phyloP scores from a whole-genome alignment of 1,284 basidiomycete genomes.

The Taiwanofungus camphoratus region DNA sequence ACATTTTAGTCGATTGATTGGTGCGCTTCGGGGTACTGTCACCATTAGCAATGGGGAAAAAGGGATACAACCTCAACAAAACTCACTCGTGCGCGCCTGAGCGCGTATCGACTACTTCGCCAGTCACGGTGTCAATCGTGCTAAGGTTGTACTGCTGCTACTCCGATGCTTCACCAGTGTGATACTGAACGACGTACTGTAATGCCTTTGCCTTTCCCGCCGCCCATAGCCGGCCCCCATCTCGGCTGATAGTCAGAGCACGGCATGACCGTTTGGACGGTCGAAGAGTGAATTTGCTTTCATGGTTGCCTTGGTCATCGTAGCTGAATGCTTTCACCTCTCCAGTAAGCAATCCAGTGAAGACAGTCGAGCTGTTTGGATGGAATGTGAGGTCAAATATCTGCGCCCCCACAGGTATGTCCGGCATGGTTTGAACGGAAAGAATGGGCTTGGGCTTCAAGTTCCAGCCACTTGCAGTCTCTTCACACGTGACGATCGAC shows the following conservation, averaged over 20 bases:
- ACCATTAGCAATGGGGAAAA: conserved; percentile 28
- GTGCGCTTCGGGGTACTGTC: conserved; percentile 48
- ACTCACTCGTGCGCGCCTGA: conserved; percentile 78
- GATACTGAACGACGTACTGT: conserved; percentile 51
- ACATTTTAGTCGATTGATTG: conserved; percentile 79
- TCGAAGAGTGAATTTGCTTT: conserved; percentile 48
- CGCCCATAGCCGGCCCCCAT: conserved; percentile 66
- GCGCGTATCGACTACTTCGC: conserved; percentile 57
- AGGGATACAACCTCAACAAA: conserved; percentile 7
- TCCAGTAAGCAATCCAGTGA: conserved; percentile 77
- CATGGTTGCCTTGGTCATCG: conserved; percentile 55
- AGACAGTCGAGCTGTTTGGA: conserved; percentile 64
- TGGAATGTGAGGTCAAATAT: conserved; percentile 90
- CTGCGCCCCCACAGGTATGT: conserved; percentile 69
- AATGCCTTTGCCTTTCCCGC: conserved; percentile 83
- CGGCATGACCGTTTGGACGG: conserved; percentile 77
- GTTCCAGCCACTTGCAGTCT: neutral
- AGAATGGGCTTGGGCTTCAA: neutral
- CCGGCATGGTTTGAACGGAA: too few species aligned
- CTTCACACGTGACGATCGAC: too few species aligned
- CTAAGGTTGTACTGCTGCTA: conserved; percentile 36
- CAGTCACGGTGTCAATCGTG: conserved; percentile 64
- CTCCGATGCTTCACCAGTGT: too few species aligned
- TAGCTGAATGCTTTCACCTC: conserved; percentile 78
- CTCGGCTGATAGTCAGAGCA: conserved; percentile 56